Conservation (phyloP, 148 eudicot genomes). For the Camellia japonica region DNA sequence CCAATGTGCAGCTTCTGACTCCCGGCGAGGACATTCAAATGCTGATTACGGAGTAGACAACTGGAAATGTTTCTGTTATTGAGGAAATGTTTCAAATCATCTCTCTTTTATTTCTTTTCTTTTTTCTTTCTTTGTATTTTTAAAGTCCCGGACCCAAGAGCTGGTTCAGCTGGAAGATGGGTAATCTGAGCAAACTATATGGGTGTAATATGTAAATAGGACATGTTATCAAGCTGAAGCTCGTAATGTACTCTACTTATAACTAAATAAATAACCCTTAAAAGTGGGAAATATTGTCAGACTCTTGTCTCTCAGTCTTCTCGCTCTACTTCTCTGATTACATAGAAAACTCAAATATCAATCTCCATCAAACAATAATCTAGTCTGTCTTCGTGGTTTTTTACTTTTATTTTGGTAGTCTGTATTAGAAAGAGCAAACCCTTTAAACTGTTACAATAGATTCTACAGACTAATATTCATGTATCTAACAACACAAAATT, state of each 20-base stretch:
- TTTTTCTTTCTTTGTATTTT: not conserved
- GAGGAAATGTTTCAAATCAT: not conserved
- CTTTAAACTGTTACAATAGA: too few species aligned
- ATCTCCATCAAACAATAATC: too few species aligned
- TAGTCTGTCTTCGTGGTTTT: too few species aligned
- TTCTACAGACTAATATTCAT: too few species aligned
- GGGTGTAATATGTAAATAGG: not conserved
- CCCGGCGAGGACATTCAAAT: conserved; percentile 42
- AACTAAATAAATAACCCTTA: too few species aligned
- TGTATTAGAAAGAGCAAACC: too few species aligned
- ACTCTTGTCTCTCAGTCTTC: too few species aligned
- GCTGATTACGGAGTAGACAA: conserved; percentile 56
- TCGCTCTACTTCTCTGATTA: too few species aligned
- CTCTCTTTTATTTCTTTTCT: not conserved
- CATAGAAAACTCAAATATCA: too few species aligned
- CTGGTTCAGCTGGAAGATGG: conserved; percentile 13
- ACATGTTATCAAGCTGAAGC: not conserved
- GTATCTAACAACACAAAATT: too few species aligned
- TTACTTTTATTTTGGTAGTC: too few species aligned
- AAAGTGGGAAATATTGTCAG: too few species aligned
- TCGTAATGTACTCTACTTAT: not conserved
- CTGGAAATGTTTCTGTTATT: not conserved
- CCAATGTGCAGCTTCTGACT: conserved; percentile 51
- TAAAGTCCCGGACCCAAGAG: not conserved
- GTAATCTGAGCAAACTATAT: conserved; percentile 5